phyloP scores from a whole-genome alignment of 495 filamentous ascomycete genomes.

The Geopyxis carbonaria region DNA sequence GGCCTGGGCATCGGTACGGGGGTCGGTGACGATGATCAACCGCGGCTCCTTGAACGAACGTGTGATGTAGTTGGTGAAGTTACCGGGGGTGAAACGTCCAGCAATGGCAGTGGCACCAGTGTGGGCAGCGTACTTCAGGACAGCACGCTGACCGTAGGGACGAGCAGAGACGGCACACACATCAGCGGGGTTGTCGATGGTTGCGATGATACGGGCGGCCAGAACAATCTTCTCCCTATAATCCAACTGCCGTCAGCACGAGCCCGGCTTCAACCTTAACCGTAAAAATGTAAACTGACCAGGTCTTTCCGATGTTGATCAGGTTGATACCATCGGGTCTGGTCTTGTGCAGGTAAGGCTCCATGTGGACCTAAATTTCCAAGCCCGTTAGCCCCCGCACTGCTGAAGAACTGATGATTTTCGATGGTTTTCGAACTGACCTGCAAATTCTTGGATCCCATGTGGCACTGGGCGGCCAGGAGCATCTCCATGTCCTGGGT shows the following conservation, averaged over 20 bases:
- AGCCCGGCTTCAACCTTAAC: not conserved
- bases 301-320: slow-evolving; percentile 99
- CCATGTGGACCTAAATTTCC: slow-evolving; percentile 59
- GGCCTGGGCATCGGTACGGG: slow-evolving; percentile 96
- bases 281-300: slow-evolving; percentile 40
- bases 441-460: slow-evolving; percentile 97
- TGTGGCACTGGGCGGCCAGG: slow-evolving; percentile 85
- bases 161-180: slow-evolving; percentile 98
- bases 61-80: slow-evolving; percentile 99
- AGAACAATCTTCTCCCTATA: slow-evolving; percentile 97
- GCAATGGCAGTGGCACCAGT: slow-evolving; percentile 96
- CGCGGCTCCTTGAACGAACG: slow-evolving; percentile 99
- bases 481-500: slow-evolving; percentile 96
- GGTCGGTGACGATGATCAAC: slow-evolving; percentile 97
- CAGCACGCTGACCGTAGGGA: slow-evolving; percentile 97
- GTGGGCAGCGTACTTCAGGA: slow-evolving; percentile 96
- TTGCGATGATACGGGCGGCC: slow-evolving; percentile 93
- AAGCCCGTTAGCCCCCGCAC: slow-evolving; percentile 6
- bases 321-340: slow-evolving; percentile 94
- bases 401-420: slow-evolving; percentile 7
- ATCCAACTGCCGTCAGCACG: slow-evolving; percentile 7
- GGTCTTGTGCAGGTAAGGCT: slow-evolving; percentile 99
- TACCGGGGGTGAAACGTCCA: slow-evolving; percentile 98
- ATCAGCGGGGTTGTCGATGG: slow-evolving; percentile 97
- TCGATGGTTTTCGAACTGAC: too few relatives aligned